These are phyloP conservation scores for Globisporangium camurandrum DNA, from an alignment of 352 stramenopile species.

Conservation along the genomic window DNA sequence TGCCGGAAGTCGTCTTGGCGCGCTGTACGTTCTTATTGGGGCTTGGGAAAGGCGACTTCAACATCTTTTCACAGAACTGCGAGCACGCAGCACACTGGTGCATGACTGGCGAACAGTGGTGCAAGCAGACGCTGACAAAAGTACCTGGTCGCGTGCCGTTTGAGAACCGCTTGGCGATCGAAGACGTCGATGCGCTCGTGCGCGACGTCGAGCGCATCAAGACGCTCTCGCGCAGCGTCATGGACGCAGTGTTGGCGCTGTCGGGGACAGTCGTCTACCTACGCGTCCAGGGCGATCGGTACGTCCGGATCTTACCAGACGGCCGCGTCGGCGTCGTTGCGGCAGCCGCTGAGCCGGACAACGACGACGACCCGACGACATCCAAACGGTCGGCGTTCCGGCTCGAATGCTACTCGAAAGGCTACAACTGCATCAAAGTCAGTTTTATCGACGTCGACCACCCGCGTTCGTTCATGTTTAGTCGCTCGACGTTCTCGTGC, in stretches of 20 bases:
- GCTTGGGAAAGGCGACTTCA: conserved; percentile 72
- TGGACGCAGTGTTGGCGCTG: conserved; percentile 62
- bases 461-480: conserved; percentile 69
- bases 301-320: conserved; percentile 40
- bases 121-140: conserved; percentile 78
- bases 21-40: conserved; percentile 80
- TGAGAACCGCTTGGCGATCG: conserved; percentile 58
- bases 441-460: conserved; percentile 69
- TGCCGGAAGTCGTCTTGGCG: conserved; percentile 75
- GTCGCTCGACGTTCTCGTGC: conserved; percentile 75
- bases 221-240: conserved; percentile 48
- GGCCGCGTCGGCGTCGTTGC: conserved; percentile 50
- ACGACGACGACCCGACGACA: conserved; percentile 27
- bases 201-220: conserved; percentile 76
- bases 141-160: conserved; percentile 68
- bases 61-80: conserved; percentile 86
- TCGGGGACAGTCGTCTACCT: conserved; percentile 49
- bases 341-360: too few relatives aligned
- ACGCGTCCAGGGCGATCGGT: conserved; percentile 64
- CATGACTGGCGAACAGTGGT: conserved; percentile 87
- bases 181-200: conserved; percentile 70
- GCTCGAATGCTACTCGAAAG: conserved; percentile 68
- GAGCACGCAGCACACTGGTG: conserved; percentile 85
- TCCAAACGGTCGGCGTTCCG: conserved; percentile 62
- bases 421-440: conserved; percentile 85